Conservation (phyloP, 2,329 filamentous ascomycete genomes). For the Neonectria coccinea region DNA sequence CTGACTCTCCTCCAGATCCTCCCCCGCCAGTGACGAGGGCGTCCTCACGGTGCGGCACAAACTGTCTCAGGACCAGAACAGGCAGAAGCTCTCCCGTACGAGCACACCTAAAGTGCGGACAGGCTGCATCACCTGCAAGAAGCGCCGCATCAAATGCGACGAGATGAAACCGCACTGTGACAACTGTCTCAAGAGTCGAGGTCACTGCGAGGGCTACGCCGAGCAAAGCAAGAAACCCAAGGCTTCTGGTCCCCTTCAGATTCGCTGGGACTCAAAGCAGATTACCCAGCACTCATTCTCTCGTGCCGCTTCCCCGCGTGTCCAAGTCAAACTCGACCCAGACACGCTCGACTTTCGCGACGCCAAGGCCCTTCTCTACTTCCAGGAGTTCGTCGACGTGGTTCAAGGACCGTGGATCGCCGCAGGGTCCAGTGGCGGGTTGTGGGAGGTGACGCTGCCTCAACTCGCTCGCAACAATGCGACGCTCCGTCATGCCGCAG, state of each 20-base stretch:
- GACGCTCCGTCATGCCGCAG: conserved; percentile 48
- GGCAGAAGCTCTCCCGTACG: conserved; percentile 34
- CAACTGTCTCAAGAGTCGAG: conserved; percentile 32
- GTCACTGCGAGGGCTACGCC: conserved; percentile 36
- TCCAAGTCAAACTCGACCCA: conserved; percentile 27
- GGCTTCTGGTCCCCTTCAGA: conserved; percentile 23
- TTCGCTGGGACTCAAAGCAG: conserved; percentile 43
- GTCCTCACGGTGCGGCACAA: neutral
- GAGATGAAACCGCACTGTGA: conserved; percentile 32
- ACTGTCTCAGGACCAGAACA: neutral
- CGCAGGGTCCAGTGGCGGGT: conserved; percentile 37
- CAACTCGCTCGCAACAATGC: conserved; percentile 46
- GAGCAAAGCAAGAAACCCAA: conserved; percentile 15
- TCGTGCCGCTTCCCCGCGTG: neutral
- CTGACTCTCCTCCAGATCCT: neutral
- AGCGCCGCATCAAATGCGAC: conserved; percentile 41
- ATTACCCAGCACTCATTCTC: neutral
- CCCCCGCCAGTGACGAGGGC: neutral
- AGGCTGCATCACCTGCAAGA: conserved; percentile 43
- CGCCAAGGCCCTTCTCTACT: conserved; percentile 39
- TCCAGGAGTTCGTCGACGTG: conserved; percentile 48
- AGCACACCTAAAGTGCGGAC: conserved; percentile 38
- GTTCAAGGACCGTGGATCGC: conserved; percentile 46
- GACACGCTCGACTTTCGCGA: conserved; percentile 31
- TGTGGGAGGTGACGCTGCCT: conserved; percentile 48